phyloP scores from a whole-genome alignment of 306 rosid genomes.

The Sesbania bispinosa region DNA sequence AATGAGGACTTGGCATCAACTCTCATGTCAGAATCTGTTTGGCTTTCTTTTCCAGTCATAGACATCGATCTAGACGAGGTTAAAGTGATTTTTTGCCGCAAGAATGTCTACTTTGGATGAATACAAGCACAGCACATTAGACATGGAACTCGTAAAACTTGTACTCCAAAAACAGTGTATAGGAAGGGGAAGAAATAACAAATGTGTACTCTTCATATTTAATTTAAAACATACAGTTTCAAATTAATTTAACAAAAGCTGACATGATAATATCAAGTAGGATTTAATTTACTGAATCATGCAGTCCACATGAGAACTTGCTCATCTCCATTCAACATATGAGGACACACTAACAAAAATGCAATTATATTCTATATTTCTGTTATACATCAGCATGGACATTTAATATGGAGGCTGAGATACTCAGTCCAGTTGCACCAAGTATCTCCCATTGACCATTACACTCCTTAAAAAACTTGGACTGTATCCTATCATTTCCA shows the following conservation, averaged over 20 bases:
- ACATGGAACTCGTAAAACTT: neutral
- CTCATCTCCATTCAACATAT: neutral
- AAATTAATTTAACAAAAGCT: conserved; percentile 6
- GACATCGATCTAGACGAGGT: conserved; percentile 39
- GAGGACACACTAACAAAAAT: neutral
- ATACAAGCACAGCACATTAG: conserved; percentile 29
- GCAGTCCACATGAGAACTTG: neutral
- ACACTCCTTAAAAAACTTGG: too few species aligned
- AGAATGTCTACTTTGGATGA: conserved; percentile 54
- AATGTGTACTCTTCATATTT: neutral
- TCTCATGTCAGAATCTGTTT: conserved; percentile 24
- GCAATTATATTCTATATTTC: neutral
- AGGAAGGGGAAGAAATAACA: neutral
- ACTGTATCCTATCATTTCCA: too few species aligned
- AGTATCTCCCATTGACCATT: neutral
- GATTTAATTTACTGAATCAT: neutral
- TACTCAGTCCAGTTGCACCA: neutral
- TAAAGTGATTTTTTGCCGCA: conserved; percentile 79
- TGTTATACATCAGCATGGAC: neutral
- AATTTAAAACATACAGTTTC: neutral
- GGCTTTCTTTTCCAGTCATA: conserved; percentile 32
- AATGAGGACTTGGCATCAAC: conserved; percentile 29
- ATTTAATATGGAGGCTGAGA: neutral
- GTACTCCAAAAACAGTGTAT: neutral
- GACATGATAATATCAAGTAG: neutral